Evolutionary conservation across 2,329 filamentous ascomycete species (phyloP).

Genomic region (Thelonectria olida): DNA sequence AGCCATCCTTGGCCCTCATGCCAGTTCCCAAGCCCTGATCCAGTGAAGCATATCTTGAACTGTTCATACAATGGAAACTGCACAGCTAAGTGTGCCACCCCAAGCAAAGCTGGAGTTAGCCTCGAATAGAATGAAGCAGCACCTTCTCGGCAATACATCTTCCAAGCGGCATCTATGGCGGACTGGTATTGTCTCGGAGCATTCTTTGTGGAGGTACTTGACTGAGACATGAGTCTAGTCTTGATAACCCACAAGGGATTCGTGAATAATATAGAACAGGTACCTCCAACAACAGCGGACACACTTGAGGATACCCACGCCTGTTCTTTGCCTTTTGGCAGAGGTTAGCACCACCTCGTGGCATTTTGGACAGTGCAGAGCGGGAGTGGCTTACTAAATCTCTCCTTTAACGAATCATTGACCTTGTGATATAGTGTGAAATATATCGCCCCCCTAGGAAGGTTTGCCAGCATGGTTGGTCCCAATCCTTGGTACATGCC

Average conservation of each 20-base stretch:
- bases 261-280: not conserved
- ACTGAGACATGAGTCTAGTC: not conserved
- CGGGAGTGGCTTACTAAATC: not conserved
- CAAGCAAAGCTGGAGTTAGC: not conserved
- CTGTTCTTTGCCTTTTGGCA: not conserved
- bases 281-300: not conserved
- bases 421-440: not conserved
- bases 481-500: conserved; percentile 1
- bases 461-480: not conserved
- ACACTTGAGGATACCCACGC: not conserved
- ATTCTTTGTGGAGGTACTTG: not conserved
- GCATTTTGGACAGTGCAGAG: not conserved
- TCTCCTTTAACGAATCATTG: not conserved
- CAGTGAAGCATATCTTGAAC: not conserved
- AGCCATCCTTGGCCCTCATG: conserved; percentile 1
- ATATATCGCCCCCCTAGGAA: not conserved
- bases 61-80: conserved; percentile 1
- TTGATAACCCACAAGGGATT: conserved; percentile 3
- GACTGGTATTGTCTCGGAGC: not conserved
- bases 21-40: not conserved
- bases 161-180: not conserved
- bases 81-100: not conserved
- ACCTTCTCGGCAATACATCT: not conserved
- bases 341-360: not conserved
- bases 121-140: not conserved